Percentiles rank a stretch among this genome's conserved stretches.
Evolutionary conservation across 768 basidiomycete genomes (phyloP).

Genomic region (Pisolithus orientalis): DNA sequence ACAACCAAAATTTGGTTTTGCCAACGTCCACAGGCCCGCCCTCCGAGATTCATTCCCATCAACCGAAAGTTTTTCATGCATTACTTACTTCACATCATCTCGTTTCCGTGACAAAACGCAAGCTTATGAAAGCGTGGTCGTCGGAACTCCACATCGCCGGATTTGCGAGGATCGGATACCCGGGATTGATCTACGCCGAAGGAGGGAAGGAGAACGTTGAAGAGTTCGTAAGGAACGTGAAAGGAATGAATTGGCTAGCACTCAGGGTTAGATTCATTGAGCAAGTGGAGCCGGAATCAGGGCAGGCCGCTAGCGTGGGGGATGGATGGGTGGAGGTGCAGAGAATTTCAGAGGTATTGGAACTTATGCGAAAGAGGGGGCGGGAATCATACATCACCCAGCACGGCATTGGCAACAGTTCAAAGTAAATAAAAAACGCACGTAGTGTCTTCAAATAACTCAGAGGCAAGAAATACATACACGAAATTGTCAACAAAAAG

Average conservation of each 20-base stretch:
- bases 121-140: constrained; percentile 51
- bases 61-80: constrained; percentile 39
- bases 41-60: not conserved
- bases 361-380: constrained; percentile 56
- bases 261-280: constrained; percentile 58
- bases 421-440: not conserved
- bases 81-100: constrained; percentile 73
- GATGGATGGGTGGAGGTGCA: constrained; percentile 55
- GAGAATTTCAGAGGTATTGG: constrained; percentile 64
- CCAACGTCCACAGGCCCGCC: not conserved
- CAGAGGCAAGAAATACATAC: constrained; percentile 17
- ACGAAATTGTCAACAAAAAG: not conserved
- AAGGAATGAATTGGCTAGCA: constrained; percentile 76
- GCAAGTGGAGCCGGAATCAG: constrained; percentile 21
- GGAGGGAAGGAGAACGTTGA: constrained; percentile 47
- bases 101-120: constrained; percentile 56
- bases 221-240: constrained; percentile 61
- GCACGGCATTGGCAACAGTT: constrained; percentile 54
- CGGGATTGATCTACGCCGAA: constrained; percentile 70
- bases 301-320: not conserved
- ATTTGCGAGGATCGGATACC: constrained; percentile 72
- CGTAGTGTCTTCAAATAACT: not conserved
- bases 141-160: constrained; percentile 48
- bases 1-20: constrained; percentile 7
- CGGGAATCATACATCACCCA: constrained; percentile 51